Conservation (phyloP, 148 eudicot genomes). For the Amaranthus cruentus region DNA sequence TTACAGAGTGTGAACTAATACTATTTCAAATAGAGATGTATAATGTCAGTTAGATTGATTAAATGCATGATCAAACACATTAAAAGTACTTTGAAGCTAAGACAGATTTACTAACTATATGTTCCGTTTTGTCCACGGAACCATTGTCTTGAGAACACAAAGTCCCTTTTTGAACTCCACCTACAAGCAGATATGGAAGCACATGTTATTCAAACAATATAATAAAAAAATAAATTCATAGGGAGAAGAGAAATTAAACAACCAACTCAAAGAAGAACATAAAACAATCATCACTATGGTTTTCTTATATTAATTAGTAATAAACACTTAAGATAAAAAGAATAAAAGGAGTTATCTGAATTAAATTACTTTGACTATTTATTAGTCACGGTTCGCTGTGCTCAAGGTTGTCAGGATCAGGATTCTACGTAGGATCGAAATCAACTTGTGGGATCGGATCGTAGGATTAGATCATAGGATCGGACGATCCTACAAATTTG, state of each 20-base stretch:
- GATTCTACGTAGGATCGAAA: too few relatives aligned
- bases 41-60: background rate
- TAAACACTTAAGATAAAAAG: too few relatives aligned
- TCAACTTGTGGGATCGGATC: too few relatives aligned
- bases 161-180: conserved; percentile 78
- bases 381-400: background rate
- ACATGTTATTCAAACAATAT: conserved; percentile 1
- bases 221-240: background rate
- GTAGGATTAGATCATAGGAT: too few relatives aligned
- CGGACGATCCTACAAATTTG: too few relatives aligned
- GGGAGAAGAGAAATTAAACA: background rate
- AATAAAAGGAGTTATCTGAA: background rate
- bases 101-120: conserved; percentile 55
- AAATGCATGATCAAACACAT: conserved; percentile 1
- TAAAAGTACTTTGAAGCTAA: background rate
- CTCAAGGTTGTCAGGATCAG: too few relatives aligned
- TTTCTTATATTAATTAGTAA: background rate
- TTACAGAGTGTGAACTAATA: background rate
- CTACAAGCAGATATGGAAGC: conserved; percentile 37
- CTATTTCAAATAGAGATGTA: background rate
- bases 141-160: conserved; percentile 95
- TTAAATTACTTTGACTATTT: conserved; percentile 4
- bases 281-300: background rate
- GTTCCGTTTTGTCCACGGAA: conserved; percentile 93
- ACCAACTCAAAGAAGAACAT: conserved; percentile 5